Evolutionary conservation across 768 basidiomycete species (phyloP), one percentile per base, ranked within the genome.

Genomic region (Leccinum barrowsii): DNA sequence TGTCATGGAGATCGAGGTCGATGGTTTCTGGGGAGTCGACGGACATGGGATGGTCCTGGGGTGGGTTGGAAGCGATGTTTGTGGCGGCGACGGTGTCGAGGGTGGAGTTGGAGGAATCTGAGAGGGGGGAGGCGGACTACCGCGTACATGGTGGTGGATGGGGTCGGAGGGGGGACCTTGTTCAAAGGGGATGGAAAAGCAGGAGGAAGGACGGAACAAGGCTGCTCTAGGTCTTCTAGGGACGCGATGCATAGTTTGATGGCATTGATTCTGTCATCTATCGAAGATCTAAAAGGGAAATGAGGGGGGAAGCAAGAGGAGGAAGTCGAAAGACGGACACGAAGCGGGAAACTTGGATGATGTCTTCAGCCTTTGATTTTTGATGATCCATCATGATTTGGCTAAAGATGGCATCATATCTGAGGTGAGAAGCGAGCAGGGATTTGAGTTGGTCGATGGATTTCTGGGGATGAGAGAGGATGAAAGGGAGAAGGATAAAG

Each of bases 291-390:
- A 21, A 6, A 49, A 35, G n/a, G 59, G 37, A 5, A 26, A 56
- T 28, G 56, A 51, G 22, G 13, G 30, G 19, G 10, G 4, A 49
- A 12, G 37, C 17, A 32, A 44, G 34, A 5, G 17, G 13, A 0
- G 11, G 7, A 22, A 24, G 22, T 5, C n/a, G 17, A 30, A 50
- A 24, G 0, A 63, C 71, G 26, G 56, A 83, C 83, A 75, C 72
- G 56, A 76, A 70, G 2, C 65, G 63, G 28, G 81, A 76, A 17
- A 82, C 70, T 2, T 74, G 54, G 7, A 75, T 58, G 17, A 82
- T 70, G 40, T 84, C 83, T 12, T 62, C 59, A n/a, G 56, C 51
- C 7, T 59, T 56, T 4, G 58, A 47, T 34, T 61, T 19, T 19
- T 68, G 47, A 46, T 70, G 68, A 2, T 67, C 59, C 7, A 63